Evolutionary conservation across 768 basidiomycete species (phyloP).

Genomic region (Lentinus tigrinus): DNA sequence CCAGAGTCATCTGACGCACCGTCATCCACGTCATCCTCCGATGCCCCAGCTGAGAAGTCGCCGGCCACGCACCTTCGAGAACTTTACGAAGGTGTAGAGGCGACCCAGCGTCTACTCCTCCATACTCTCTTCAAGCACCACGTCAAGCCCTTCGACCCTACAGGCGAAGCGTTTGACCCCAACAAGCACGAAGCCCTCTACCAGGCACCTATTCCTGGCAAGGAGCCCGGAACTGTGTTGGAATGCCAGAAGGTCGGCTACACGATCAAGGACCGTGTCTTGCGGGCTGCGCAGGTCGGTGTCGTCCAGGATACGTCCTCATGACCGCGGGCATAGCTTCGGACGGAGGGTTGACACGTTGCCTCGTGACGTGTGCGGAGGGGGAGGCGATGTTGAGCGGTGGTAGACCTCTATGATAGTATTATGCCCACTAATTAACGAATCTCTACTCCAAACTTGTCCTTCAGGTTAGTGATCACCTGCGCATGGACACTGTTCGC

Average conservation of each 20-base stretch:
- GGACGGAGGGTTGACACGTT: not conserved
- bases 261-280: slow-evolving; percentile 89
- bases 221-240: slow-evolving; percentile 85
- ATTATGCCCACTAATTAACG: slow-evolving; percentile 54
- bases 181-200: slow-evolving; percentile 95
- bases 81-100: slow-evolving; percentile 82
- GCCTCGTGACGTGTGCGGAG: not conserved
- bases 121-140: slow-evolving; percentile 91
- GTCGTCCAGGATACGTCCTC: slow-evolving; percentile 72
- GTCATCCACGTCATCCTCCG: slow-evolving; percentile 31
- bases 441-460: slow-evolving; percentile 81
- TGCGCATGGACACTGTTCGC: slow-evolving; percentile 74
- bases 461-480: slow-evolving; percentile 54
- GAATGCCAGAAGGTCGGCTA: slow-evolving; percentile 91
- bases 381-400: slow-evolving; percentile 4
- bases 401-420: slow-evolving; percentile 20
- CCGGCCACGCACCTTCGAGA: slow-evolving; percentile 61
- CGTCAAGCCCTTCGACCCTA: slow-evolving; percentile 88
- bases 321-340: slow-evolving; percentile 17
- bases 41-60: slow-evolving; percentile 43
- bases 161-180: slow-evolving; percentile 92
- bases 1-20: slow-evolving; percentile 22
- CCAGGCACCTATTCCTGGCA: slow-evolving; percentile 87
- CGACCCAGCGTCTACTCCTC: slow-evolving; percentile 87
- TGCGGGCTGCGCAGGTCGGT: slow-evolving; percentile 96